Evolutionary conservation across 1,284 basidiomycete genomes (phyloP).

Genomic region (Abortiporus biennis): DNA sequence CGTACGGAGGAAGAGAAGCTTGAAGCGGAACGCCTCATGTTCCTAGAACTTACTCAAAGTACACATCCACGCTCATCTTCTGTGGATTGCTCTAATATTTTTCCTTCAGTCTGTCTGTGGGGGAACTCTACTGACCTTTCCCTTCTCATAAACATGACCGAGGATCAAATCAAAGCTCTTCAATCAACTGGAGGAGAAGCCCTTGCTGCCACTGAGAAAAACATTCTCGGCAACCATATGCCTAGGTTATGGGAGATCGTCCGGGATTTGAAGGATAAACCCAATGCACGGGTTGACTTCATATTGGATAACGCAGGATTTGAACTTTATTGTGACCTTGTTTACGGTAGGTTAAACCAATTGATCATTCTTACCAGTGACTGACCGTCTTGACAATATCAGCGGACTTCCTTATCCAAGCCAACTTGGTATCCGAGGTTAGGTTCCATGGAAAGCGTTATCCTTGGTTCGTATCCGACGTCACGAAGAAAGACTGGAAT

Average conservation of each 20-base stretch:
- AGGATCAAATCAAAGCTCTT: slow-evolving; percentile 97
- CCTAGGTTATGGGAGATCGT: slow-evolving; percentile 80
- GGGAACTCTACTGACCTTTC: slow-evolving; percentile 97
- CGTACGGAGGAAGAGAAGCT: slow-evolving; percentile 52
- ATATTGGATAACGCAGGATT: slow-evolving; percentile 89
- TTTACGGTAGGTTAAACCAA: slow-evolving; percentile 71
- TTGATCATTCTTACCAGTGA: too few relatives aligned
- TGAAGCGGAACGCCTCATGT: slow-evolving; percentile 86
- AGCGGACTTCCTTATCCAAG: slow-evolving; percentile 90
- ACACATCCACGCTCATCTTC: slow-evolving; percentile 5
- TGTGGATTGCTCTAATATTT: slow-evolving; percentile 9
- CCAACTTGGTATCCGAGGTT: slow-evolving; percentile 80
- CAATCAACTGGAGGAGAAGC: slow-evolving; percentile 96
- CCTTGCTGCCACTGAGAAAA: slow-evolving; percentile 94
- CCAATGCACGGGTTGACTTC: slow-evolving; percentile 85
- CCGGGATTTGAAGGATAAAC: slow-evolving; percentile 59
- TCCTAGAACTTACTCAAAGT: slow-evolving; percentile 88
- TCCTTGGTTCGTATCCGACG: slow-evolving; percentile 96
- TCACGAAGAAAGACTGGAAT: slow-evolving; percentile 94
- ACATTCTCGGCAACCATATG: slow-evolving; percentile 87
- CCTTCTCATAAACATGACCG: slow-evolving; percentile 96
- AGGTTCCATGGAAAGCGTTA: slow-evolving; percentile 92
- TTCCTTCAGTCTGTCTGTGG: slow-evolving; percentile 77
- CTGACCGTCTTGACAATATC: slow-evolving; percentile 5
- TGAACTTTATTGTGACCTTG: slow-evolving; percentile 94